Base-by-base conservation (phyloP, 2,329 filamentous ascomycete genomes). In the Xylaria sp. region DNA sequence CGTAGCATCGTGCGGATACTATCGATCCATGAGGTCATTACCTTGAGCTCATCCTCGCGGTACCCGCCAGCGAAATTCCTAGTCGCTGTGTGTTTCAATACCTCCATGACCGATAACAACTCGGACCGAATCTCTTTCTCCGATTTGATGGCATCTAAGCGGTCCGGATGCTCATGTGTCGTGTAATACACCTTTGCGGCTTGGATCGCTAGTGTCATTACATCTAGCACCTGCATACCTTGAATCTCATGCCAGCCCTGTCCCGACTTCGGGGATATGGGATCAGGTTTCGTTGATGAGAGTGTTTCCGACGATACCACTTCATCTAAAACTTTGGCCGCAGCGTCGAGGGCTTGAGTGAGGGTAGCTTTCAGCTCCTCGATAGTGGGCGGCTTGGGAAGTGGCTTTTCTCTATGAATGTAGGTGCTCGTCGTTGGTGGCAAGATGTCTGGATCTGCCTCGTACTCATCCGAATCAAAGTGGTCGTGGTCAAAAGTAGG, bases 371-470 rank as follows among this genome's bases (percentile, higher is more conserved):
- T 91, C 58, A 99, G 84, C 63, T 94, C 89, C 49, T 87, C 82
- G 66, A 94, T 87, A 61, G 95, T 90, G 8, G 95, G 95, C 38
- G 93, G 92, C 52, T 90, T 94, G 10, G 92, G 87, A 21, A 96
- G 84, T 59, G 89, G 88, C 70, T 93, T 91, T 62, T 92, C 89
- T 68, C 90, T 89, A 71, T 93, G 88, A 67, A 91, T 93, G 77
- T 98, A 99, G 3, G 95, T 99, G 82, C 93, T 97, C 40, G 94
- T 92, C 0, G 95, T 99, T 0, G 95, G 95, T n/a, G 95, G 94
- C 3, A 97, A 87, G 87, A 99, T 94, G 63, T 89, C 85, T 29
- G 87, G 85, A 61, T 92, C 90, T 19, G 83, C 81, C 60, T 89
- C 85, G 71, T 86, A 85, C 54, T 88, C 85, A 43, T 87, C 85